Conservation (phyloP, 2,329 filamentous ascomycete genomes). For the Fusarium citri region DNA sequence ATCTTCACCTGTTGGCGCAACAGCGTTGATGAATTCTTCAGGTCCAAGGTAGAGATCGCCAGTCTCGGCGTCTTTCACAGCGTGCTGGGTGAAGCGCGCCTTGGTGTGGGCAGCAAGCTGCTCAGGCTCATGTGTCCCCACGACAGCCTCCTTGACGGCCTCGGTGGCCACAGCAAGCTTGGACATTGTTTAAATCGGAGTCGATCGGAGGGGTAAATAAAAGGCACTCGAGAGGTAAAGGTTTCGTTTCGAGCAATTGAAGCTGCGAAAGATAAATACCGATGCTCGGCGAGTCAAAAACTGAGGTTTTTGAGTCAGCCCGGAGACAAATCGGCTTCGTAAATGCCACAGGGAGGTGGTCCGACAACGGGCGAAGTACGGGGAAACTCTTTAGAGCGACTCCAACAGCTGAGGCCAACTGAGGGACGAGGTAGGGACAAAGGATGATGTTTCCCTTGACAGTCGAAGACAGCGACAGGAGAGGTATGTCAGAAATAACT, state of each 20-base stretch:
- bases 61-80: conserved; percentile 77
- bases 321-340: conserved; percentile 19
- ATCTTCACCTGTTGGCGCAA: conserved; percentile 88
- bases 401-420: conserved; percentile 23
- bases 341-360: conserved; percentile 28
- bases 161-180: conserved; percentile 68
- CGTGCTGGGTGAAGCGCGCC: conserved; percentile 80
- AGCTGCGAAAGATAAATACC: conserved; percentile 9
- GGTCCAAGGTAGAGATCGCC: conserved; percentile 85
- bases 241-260: conserved; percentile 38
- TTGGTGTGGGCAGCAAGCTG: conserved; percentile 80
- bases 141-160: conserved; percentile 81
- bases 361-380: conserved; percentile 35
- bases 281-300: conserved; percentile 26
- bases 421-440: conserved; percentile 17
- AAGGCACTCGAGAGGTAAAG: conserved; percentile 18
- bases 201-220: conserved; percentile 36
- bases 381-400: conserved; percentile 24
- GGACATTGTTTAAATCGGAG: conserved; percentile 49
- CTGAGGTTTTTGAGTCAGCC: conserved; percentile 3
- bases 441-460: conserved; percentile 22
- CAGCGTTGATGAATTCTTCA: conserved; percentile 89
- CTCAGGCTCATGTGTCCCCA: conserved; percentile 69
- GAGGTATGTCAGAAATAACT: conserved; percentile 26
- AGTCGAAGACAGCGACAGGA: conserved; percentile 28